phyloP scores from a whole-genome alignment of 768 basidiomycete species.

The Cytidiella melzeri region DNA sequence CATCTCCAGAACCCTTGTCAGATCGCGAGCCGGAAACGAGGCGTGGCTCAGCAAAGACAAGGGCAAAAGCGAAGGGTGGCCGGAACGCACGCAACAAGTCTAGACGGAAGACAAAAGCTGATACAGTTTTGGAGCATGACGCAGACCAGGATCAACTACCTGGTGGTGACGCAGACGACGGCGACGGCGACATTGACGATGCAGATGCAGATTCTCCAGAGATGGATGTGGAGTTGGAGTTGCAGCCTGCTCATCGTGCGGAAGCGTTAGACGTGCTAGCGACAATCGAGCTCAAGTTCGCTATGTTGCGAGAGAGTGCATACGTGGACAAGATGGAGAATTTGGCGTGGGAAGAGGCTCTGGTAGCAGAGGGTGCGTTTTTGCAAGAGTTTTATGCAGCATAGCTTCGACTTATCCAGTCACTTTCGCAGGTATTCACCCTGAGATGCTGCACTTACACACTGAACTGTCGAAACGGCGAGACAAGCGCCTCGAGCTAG shows the following conservation, averaged over 20 bases:
- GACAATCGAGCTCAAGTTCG: conserved; percentile 90
- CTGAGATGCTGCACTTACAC: conserved; percentile 79
- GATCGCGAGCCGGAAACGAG: conserved; percentile 18
- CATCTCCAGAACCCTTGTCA: conserved; percentile 29
- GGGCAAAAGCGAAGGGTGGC: conserved; percentile 7
- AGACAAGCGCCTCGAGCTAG: conserved; percentile 77
- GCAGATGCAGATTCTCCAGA: conserved; percentile 32
- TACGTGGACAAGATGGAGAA: conserved; percentile 95
- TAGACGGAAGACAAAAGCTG: conserved; percentile 12
- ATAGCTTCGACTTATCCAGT: no score
- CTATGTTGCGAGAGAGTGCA: conserved; percentile 74
- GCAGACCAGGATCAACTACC: conserved; percentile 25
- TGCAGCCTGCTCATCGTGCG: conserved; percentile 75
- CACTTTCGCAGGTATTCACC: conserved; percentile 70
- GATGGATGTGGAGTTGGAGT: conserved; percentile 53
- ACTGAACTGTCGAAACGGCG: conserved; percentile 71
- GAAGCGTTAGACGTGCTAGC: conserved; percentile 88
- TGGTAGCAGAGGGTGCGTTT: conserved; percentile 68
- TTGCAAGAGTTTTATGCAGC: conserved; percentile 1
- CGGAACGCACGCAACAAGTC: conserved; percentile 8
- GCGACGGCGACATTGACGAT: conserved; percentile 31
- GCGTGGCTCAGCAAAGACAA: conserved; percentile 12
- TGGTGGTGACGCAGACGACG: conserved; percentile 24
- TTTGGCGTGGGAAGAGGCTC: conserved; percentile 79
- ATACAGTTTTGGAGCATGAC: conserved; percentile 19